These are phyloP conservation scores for Helicostylum pulchrum DNA, from an alignment of 192 early-diverging fungal genomes.

Conservation along the genomic window DNA sequence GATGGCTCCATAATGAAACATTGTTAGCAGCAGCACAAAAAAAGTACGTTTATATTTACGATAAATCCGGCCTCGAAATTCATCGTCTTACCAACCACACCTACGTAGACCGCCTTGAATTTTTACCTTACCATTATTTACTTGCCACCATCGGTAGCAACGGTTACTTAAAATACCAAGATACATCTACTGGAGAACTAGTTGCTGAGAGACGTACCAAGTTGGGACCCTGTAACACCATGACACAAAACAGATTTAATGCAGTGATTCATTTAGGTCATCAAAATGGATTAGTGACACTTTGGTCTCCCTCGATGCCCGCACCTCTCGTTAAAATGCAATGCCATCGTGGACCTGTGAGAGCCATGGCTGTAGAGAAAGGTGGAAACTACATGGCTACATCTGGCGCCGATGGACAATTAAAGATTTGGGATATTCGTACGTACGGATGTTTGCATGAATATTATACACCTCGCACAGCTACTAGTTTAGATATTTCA, in stretches of 20 bases:
- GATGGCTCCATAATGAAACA: slow-evolving; percentile 94
- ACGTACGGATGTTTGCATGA: slow-evolving; percentile 75
- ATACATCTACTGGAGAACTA: slow-evolving; percentile 85
- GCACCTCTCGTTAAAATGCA: slow-evolving; percentile 90
- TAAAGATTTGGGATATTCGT: slow-evolving; percentile 94
- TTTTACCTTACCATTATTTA: slow-evolving; percentile 91
- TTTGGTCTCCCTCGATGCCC: slow-evolving; percentile 87
- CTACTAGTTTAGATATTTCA: slow-evolving; percentile 76
- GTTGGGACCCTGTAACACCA: slow-evolving; percentile 74
- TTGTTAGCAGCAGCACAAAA: slow-evolving; percentile 96
- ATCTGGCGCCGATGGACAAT: slow-evolving; percentile 81
- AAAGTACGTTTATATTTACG: slow-evolving; percentile 92
- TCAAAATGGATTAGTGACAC: slow-evolving; percentile 78
- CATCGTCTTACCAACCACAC: slow-evolving; percentile 83
- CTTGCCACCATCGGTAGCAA: slow-evolving; percentile 78
- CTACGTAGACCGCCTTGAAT: slow-evolving; percentile 81
- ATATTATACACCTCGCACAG: slow-evolving; percentile 77
- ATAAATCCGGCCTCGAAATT: slow-evolving; percentile 84
- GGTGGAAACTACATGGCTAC: slow-evolving; percentile 86
- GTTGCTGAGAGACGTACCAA: slow-evolving; percentile 77
- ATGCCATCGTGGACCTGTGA: slow-evolving; percentile 86
- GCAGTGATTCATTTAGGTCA: slow-evolving; percentile 93
- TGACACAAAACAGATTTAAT: slow-evolving; percentile 89
- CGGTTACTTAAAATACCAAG: slow-evolving; percentile 88
- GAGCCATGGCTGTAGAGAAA: slow-evolving; percentile 79